Evolutionary conservation across 768 basidiomycete genomes (phyloP).

Genomic region (Pholiota conissans): DNA sequence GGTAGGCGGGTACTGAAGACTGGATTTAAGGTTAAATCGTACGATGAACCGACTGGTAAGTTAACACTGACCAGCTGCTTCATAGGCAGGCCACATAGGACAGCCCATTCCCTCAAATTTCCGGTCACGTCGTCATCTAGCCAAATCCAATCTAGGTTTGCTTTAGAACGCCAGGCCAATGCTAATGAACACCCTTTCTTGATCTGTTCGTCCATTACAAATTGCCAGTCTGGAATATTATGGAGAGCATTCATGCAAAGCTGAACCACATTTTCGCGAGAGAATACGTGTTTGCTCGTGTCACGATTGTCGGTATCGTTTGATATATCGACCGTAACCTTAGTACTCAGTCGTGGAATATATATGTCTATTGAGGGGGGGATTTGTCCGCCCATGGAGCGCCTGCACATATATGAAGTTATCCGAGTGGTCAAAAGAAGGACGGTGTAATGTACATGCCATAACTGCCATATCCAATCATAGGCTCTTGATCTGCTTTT

Average conservation of each 20-base stretch:
- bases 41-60: not conserved
- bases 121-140: slow-evolving; percentile 66
- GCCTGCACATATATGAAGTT: slow-evolving; percentile 47
- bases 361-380: slow-evolving; percentile 70
- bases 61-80: slow-evolving; percentile 51
- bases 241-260: slow-evolving; percentile 59
- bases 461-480: slow-evolving; percentile 91
- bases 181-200: slow-evolving; percentile 58
- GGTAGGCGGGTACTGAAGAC: slow-evolving; percentile 45
- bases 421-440: not conserved
- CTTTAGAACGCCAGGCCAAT: slow-evolving; percentile 76
- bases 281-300: slow-evolving; percentile 52
- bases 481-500: slow-evolving; percentile 76
- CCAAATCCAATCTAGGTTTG: slow-evolving; percentile 87
- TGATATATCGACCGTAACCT: slow-evolving; percentile 72
- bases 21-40: slow-evolving; percentile 13
- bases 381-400: slow-evolving; percentile 67
- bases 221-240: slow-evolving; percentile 60
- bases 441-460: slow-evolving; percentile 48
- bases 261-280: slow-evolving; percentile 58
- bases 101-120: slow-evolving; percentile 63
- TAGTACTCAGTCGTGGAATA: slow-evolving; percentile 66
- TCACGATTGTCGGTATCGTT: slow-evolving; percentile 34
- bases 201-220: slow-evolving; percentile 54
- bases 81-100: slow-evolving; percentile 75